Evolutionary conservation across 2,329 filamentous ascomycete species (phyloP), one percentile per base, ranked within the genome.

Genomic region (Ophiocordyceps australis): DNA sequence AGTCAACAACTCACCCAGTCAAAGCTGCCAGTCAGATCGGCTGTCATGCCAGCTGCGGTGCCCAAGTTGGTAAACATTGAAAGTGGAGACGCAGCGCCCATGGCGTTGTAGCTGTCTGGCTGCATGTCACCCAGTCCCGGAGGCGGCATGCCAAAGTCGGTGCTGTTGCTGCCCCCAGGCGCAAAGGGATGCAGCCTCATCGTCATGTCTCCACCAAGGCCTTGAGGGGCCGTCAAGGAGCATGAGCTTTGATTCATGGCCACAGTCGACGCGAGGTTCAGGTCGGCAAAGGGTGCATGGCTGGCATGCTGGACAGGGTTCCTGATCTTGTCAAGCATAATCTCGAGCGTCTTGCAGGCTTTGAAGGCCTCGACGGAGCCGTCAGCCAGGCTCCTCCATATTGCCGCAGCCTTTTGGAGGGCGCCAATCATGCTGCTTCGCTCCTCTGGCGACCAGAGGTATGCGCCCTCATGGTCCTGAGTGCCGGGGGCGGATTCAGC

Each of bases 361-460:
- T 95, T 95, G 54, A 74, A 85, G 0, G 85, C 82, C 37, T 95
- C 86, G 54, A 94, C 76, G 1, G 78, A 89, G 14, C 72, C 62
- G 28, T 89, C 75, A 4, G 73, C 67, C 9, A 83, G 58, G 8
- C 69, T 70, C 25, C 76, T 73, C 83, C 85, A 95, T 29, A 95
- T 89, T 12, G 65, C 59, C 23, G 69, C 65, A 7, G 78, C 78
- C 12, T 63, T 64, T 41, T 85, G 74, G 3, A 95, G 63, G 2
- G 73, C 67, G 14, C 59, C 52, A 17, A 89, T 60, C 79, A 94
- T 91, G 36, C 79, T 77, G 17, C 69, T 59, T 8, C 76, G 65
- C 43, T 74, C 65, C 27, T 63, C 57, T 2, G 54, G 49, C 4
- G 59, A 63, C 66, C 69, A 74, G 28, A 65, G 62, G 32, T 54